A percentile compares a stretch with the other conserved stretches of the same genome.
Conservation (phyloP, 2,329 filamentous ascomycete genomes). For the Fusarium papillatum region DNA sequence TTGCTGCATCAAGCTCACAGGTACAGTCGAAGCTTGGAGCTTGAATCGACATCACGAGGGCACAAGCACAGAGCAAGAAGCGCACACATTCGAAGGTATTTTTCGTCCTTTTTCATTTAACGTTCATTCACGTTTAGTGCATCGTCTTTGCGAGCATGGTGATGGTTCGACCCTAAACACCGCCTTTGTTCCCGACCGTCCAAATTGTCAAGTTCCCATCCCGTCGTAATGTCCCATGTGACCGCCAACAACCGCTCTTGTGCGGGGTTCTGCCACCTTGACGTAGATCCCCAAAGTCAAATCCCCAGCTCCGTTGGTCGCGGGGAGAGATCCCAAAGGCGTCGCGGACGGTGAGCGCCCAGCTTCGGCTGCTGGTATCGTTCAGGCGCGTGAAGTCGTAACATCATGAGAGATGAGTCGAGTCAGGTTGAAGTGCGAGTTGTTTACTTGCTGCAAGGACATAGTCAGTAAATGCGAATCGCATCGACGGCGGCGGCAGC, state of each 20-base stretch:
- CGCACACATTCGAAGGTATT: slow-evolving; percentile 24
- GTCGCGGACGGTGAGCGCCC: slow-evolving; percentile 35
- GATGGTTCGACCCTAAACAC: slow-evolving; percentile 47
- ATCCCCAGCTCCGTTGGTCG: slow-evolving; percentile 38
- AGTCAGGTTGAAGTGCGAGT: slow-evolving; percentile 70
- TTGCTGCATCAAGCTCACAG: not conserved
- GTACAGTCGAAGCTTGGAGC: not conserved
- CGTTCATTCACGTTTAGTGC: slow-evolving; percentile 41
- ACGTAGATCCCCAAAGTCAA: slow-evolving; percentile 46
- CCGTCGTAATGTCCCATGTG: slow-evolving; percentile 47
- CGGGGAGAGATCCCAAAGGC: slow-evolving; percentile 32
- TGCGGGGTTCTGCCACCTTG: slow-evolving; percentile 46
- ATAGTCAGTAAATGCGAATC: slow-evolving; percentile 49
- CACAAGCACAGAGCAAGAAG: slow-evolving; percentile 9
- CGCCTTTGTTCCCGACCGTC: slow-evolving; percentile 48
- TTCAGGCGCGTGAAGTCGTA: slow-evolving; percentile 50
- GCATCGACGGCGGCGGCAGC: not conserved
- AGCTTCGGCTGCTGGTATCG: slow-evolving; percentile 44
- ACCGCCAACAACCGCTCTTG: slow-evolving; percentile 45
- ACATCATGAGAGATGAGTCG: slow-evolving; percentile 59
- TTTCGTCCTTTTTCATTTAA: slow-evolving; percentile 45
- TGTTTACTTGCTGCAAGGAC: slow-evolving; percentile 73
- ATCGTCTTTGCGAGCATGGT: slow-evolving; percentile 44
- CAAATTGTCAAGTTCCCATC: slow-evolving; percentile 47
- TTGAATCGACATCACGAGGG: slow-evolving; percentile 12